Conservation (phyloP, 768 basidiomycete genomes). For the Kockovaella imperatae region DNA sequence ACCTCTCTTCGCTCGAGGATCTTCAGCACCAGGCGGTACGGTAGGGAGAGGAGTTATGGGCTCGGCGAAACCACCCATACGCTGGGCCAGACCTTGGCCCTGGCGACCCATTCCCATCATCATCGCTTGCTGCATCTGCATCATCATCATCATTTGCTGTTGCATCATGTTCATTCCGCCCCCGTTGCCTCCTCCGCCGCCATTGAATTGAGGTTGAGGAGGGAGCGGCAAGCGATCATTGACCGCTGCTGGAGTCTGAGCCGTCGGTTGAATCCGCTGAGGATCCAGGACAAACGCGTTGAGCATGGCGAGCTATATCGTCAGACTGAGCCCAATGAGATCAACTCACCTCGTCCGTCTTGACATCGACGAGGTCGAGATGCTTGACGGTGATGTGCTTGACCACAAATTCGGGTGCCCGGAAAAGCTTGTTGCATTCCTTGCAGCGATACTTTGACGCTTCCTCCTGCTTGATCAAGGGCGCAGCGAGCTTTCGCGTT, state of each 20-base stretch:
- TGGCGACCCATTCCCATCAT: slow-evolving; percentile 38
- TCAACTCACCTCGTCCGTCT: slow-evolving; percentile 68
- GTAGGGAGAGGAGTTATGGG: background rate
- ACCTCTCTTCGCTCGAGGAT: slow-evolving; percentile 77
- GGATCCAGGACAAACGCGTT: slow-evolving; percentile 97
- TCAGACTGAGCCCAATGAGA: background rate
- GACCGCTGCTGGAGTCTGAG: slow-evolving; percentile 38
- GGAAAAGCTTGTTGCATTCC: slow-evolving; percentile 89
- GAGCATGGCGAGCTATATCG: slow-evolving; percentile 67
- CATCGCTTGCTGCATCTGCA: slow-evolving; percentile 44
- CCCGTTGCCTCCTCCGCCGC: slow-evolving; percentile 1
- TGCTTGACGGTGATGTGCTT: slow-evolving; percentile 97
- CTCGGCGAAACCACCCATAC: slow-evolving; percentile 68
- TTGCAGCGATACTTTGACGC: slow-evolving; percentile 96
- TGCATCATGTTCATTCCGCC: slow-evolving; percentile 22
- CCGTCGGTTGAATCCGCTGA: slow-evolving; percentile 57
- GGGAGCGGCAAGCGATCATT: slow-evolving; percentile 42
- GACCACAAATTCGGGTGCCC: slow-evolving; percentile 91
- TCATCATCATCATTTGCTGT: slow-evolving; percentile 39
- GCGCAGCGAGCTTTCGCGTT: slow-evolving; percentile 66
- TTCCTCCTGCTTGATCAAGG: slow-evolving; percentile 86
- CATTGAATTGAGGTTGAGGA: background rate
- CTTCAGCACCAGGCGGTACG: slow-evolving; percentile 76
- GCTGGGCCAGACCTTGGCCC: slow-evolving; percentile 58
- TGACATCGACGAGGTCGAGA: slow-evolving; percentile 63